phyloP scores from a whole-genome alignment of 2,329 filamentous ascomycete genomes.

The Fusarium anguioides region DNA sequence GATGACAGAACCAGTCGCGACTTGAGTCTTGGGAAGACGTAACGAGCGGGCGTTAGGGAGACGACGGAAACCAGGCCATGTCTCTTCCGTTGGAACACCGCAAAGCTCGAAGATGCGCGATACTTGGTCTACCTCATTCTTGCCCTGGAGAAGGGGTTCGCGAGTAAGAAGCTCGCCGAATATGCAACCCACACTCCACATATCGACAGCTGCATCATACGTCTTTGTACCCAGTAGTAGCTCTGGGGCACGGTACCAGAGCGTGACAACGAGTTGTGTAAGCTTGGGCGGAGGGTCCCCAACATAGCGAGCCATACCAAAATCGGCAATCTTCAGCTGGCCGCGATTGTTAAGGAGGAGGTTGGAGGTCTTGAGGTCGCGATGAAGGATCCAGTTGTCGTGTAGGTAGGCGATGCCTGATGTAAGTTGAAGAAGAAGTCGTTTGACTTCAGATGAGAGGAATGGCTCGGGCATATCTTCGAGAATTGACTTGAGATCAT shows the following conservation, averaged over 20 bases:
- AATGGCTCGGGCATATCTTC: constrained; percentile 96
- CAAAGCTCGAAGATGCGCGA: constrained; percentile 89
- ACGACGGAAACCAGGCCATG: constrained; percentile 87
- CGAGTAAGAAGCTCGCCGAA: constrained; percentile 90
- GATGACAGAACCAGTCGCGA: constrained; percentile 64
- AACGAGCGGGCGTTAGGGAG: constrained; percentile 88
- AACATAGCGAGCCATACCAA: constrained; percentile 95
- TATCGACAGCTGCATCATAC: constrained; percentile 84
- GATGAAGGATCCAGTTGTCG: constrained; percentile 88
- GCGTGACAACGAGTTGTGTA: constrained; percentile 92
- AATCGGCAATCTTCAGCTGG: constrained; percentile 94
- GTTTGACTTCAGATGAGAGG: constrained; percentile 91
- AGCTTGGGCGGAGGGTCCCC: constrained; percentile 81
- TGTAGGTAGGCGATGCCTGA: constrained; percentile 88
- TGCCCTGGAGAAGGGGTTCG: constrained; percentile 85
- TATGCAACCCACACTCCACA: constrained; percentile 97
- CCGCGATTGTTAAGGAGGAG: constrained; percentile 96
- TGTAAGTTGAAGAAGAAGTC: constrained; percentile 83
- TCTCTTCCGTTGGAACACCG: constrained; percentile 83
- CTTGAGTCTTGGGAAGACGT: constrained; percentile 68
- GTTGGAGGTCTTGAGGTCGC: constrained; percentile 93
- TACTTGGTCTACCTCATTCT: constrained; percentile 92
- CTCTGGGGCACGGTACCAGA: constrained; percentile 96
- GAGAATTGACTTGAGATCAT: constrained; percentile 93
- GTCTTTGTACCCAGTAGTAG: constrained; percentile 82